These are phyloP conservation scores for Meyerozyma carpophila DNA, from an alignment of 1,139 yeast genomes.

Conservation along the genomic window DNA sequence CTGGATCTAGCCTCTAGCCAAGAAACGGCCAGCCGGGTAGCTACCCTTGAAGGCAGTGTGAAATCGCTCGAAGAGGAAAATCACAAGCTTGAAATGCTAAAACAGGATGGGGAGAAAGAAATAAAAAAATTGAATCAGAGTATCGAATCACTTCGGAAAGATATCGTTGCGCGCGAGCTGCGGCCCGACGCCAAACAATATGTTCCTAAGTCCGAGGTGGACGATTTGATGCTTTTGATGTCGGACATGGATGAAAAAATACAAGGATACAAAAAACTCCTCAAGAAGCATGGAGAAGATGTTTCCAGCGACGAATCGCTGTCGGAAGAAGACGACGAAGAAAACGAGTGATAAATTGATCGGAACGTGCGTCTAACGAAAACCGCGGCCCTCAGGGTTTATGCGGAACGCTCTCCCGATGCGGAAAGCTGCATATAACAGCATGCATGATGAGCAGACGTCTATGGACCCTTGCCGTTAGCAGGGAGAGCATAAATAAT, in stretches of 20 bases:
- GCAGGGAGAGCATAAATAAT: too few species aligned
- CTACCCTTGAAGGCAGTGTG: background rate
- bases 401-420: too few species aligned
- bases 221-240: constrained; percentile 70
- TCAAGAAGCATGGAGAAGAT: constrained; percentile 44
- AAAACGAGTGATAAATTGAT: constrained; percentile 12
- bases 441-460: too few species aligned
- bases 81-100: background rate
- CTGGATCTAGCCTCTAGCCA: background rate
- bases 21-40: background rate
- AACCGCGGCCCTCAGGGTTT: too few species aligned
- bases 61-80: background rate
- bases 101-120: background rate
- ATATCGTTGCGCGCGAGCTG: background rate
- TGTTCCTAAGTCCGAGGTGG: constrained; percentile 60
- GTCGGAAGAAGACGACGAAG: constrained; percentile 32
- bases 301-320: constrained; percentile 43
- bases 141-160: background rate
- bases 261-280: constrained; percentile 49
- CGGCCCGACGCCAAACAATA: background rate
- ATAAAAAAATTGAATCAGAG: too few species aligned
- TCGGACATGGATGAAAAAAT: constrained; percentile 71
- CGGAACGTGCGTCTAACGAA: too few species aligned
- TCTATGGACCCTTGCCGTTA: too few species aligned
- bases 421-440: too few species aligned